phyloP scores from a whole-genome alignment of 2,329 filamentous ascomycete species.

The Cercospora janseana region DNA sequence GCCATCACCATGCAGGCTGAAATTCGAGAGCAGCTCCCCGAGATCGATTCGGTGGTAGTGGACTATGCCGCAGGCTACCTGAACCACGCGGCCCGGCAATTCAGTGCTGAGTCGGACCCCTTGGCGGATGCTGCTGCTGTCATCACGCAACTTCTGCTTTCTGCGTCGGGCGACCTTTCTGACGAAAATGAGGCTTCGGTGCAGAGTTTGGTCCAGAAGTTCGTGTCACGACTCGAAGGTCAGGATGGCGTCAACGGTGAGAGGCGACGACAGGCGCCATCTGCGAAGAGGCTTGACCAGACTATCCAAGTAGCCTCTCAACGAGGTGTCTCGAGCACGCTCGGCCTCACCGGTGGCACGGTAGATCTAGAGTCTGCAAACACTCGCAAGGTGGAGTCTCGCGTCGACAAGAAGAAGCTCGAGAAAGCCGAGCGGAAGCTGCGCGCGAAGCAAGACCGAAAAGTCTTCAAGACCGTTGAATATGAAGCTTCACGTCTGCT shows the following conservation, averaged over 20 bases:
- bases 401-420: slow-evolving; percentile 97
- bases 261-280: slow-evolving; percentile 67
- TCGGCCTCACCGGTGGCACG: slow-evolving; percentile 77
- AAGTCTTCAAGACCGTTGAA: slow-evolving; percentile 95
- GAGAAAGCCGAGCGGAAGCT: slow-evolving; percentile 98
- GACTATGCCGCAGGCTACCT: slow-evolving; percentile 72
- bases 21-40: slow-evolving; percentile 38
- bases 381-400: slow-evolving; percentile 89
- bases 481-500: slow-evolving; percentile 93
- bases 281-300: slow-evolving; percentile 83
- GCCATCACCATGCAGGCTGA: slow-evolving; percentile 38
- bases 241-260: slow-evolving; percentile 68
- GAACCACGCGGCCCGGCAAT: slow-evolving; percentile 84
- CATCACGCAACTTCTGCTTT: slow-evolving; percentile 85
- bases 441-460: slow-evolving; percentile 96
- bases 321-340: slow-evolving; percentile 91
- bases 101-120: slow-evolving; percentile 73
- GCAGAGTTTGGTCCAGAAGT: slow-evolving; percentile 80
- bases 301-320: slow-evolving; percentile 92
- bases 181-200: slow-evolving; percentile 72
- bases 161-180: slow-evolving; percentile 82
- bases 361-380: slow-evolving; percentile 95
- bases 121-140: slow-evolving; percentile 78
- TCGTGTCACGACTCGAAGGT: slow-evolving; percentile 76
- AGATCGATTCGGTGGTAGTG: slow-evolving; percentile 40